A percentile compares a stretch with the other conserved stretches of the same genome.
Conservation (phyloP, 2,329 filamentous ascomycete species). For the Chaetomiaceae sp. region DNA sequence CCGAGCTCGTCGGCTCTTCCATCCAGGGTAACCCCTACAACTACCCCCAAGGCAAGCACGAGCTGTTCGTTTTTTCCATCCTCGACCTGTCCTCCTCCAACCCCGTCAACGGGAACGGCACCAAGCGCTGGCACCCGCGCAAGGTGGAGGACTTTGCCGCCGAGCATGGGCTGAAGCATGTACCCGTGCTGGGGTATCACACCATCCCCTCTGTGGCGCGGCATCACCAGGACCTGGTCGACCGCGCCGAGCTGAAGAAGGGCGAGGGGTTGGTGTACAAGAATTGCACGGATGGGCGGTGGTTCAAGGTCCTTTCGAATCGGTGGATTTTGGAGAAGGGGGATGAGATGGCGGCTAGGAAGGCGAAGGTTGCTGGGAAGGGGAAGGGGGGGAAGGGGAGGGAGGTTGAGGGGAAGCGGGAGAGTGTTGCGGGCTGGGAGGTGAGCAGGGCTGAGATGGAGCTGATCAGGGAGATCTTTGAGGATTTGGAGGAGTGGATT, state of each 20-base stretch:
- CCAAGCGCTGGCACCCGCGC: slow-evolving; percentile 27
- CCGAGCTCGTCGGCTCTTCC: slow-evolving; percentile 31
- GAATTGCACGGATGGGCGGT: slow-evolving; percentile 22
- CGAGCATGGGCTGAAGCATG: slow-evolving; percentile 32
- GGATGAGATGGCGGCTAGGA: slow-evolving; percentile 6
- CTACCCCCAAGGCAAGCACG: slow-evolving; percentile 24
- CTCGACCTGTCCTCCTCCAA: slow-evolving; percentile 29
- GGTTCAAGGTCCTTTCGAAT: slow-evolving; percentile 29
- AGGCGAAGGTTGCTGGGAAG: not conserved
- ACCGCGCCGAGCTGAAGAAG: slow-evolving; percentile 19
- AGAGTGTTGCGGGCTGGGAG: not conserved
- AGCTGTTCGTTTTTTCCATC: slow-evolving; percentile 34
- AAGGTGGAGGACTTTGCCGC: slow-evolving; percentile 28
- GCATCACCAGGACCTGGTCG: slow-evolving; percentile 21
- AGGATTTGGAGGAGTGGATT: slow-evolving; percentile 1
- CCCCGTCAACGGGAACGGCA: not conserved
- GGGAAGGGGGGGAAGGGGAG: not conserved
- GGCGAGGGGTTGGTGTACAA: slow-evolving; percentile 31
- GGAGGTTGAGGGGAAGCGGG: not conserved
- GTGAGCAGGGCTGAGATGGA: not conserved
- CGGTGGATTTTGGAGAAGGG: slow-evolving; percentile 21
- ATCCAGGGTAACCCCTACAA: slow-evolving; percentile 30
- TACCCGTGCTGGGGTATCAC: slow-evolving; percentile 29
- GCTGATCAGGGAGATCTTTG: not conserved
- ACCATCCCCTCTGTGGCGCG: slow-evolving; percentile 22